A percentile compares a stretch with the other conserved stretches of the same genome.
Conservation (phyloP, 805 yeast genomes). For the Ogataea neopini region DNA sequence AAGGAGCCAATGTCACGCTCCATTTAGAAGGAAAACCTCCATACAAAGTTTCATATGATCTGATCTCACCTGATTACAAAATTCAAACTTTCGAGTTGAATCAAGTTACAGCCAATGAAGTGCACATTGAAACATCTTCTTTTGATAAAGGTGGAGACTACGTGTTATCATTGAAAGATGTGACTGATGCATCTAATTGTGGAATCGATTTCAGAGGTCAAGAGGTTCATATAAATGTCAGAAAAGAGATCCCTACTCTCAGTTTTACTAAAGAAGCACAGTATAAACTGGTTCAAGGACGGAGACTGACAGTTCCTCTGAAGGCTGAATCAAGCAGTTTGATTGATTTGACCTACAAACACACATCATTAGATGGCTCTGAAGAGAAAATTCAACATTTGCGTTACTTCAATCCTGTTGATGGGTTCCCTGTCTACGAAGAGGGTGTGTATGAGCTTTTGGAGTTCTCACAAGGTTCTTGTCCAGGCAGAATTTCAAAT, state of each 20-base stretch:
- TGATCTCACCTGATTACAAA: constrained; percentile 58
- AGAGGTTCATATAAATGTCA: constrained; percentile 66
- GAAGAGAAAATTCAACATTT: constrained; percentile 10
- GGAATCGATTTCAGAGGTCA: constrained; percentile 64
- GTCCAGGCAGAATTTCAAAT: constrained; percentile 42
- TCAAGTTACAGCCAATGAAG: constrained; percentile 39
- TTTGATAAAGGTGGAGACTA: constrained; percentile 73
- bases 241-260: constrained; percentile 63
- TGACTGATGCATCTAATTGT: constrained; percentile 79
- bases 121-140: constrained; percentile 52
- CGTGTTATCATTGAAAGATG: constrained; percentile 59
- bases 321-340: constrained; percentile 35
- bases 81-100: constrained; percentile 41
- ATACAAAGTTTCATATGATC: constrained; percentile 65
- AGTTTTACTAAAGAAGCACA: constrained; percentile 33
- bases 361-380: constrained; percentile 26
- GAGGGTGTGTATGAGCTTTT: constrained; percentile 46
- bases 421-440: constrained; percentile 35
- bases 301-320: constrained; percentile 55
- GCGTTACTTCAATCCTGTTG: constrained; percentile 23
- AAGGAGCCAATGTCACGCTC: constrained; percentile 49
- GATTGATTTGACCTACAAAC: constrained; percentile 35
- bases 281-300: constrained; percentile 61
- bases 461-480: constrained; percentile 44
- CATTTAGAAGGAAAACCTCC: constrained; percentile 79